Conservation (phyloP, 2,329 filamentous ascomycete genomes). For the Ascochyta clinopodiicola region DNA sequence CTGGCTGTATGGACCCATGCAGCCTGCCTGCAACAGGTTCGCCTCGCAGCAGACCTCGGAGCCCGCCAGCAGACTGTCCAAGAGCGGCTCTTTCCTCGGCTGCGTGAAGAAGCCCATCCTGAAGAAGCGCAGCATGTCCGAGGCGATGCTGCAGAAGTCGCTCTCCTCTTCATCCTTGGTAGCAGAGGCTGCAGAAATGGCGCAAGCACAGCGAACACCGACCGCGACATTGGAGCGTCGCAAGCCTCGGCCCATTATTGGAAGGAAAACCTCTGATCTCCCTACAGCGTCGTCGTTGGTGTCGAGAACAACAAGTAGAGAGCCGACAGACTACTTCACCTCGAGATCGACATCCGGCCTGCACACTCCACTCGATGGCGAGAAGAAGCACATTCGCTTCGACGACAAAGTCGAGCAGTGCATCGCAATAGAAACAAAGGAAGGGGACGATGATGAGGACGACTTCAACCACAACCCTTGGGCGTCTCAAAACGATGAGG, state of each 20-base stretch:
- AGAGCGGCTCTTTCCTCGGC: constrained; percentile 69
- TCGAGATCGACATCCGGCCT: constrained; percentile 74
- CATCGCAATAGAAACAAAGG: constrained; percentile 88
- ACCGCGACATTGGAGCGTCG: constrained; percentile 51
- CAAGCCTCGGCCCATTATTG: constrained; percentile 62
- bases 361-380: constrained; percentile 66
- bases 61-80: constrained; percentile 62
- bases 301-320: constrained; percentile 66
- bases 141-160: constrained; percentile 90
- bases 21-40: constrained; percentile 69
- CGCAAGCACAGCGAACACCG: constrained; percentile 80
- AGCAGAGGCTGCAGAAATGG: constrained; percentile 85
- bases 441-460: constrained; percentile 71
- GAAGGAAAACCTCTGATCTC: constrained; percentile 73
- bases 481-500: constrained; percentile 51
- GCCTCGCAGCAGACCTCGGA: constrained; percentile 58
- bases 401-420: constrained; percentile 96
- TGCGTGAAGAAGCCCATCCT: constrained; percentile 83
- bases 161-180: constrained; percentile 86
- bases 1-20: constrained; percentile 94
- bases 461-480: constrained; percentile 52
- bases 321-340: constrained; percentile 68
- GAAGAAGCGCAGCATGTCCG: constrained; percentile 96
- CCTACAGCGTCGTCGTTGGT: constrained; percentile 67
- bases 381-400: constrained; percentile 90